Evolutionary conservation across 306 rosid species (phyloP).

Genomic region (Prunus campanulata): DNA sequence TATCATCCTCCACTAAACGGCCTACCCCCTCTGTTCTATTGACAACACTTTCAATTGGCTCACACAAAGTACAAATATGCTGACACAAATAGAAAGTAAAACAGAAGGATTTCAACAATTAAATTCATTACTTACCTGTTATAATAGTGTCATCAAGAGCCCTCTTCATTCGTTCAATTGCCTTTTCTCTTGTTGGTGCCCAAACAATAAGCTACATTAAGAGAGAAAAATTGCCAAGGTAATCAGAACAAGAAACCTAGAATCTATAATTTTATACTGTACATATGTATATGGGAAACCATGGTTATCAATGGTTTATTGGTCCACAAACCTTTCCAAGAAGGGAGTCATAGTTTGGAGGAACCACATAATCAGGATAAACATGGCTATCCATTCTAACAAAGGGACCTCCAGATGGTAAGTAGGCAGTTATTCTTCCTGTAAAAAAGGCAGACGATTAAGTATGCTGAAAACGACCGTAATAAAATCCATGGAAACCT

Average conservation of each 20-base stretch:
- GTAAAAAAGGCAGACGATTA: slow-evolving; percentile 25
- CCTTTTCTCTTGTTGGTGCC: slow-evolving; percentile 99
- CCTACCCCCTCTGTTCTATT: too few species aligned
- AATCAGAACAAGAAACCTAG: slow-evolving; percentile 2
- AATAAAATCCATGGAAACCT: not conserved
- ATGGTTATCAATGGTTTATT: not conserved
- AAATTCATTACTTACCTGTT: slow-evolving; percentile 51
- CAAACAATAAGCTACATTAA: slow-evolving; percentile 77
- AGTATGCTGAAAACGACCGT: not conserved
- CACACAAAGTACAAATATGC: not conserved
- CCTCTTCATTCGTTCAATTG: slow-evolving; percentile 93
- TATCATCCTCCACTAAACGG: too few species aligned
- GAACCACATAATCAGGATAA: slow-evolving; percentile 94
- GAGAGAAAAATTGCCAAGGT: slow-evolving; percentile 7
- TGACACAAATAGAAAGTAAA: slow-evolving; percentile 4
- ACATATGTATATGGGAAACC: not conserved
- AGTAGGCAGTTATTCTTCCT: slow-evolving; percentile 86
- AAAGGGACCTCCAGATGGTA: slow-evolving; percentile 97
- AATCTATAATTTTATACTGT: not conserved
- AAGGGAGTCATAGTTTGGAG: slow-evolving; percentile 96
- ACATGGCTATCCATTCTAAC: slow-evolving; percentile 99
- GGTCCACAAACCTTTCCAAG: slow-evolving; percentile 69
- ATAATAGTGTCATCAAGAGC: slow-evolving; percentile 93
- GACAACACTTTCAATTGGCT: not conserved
- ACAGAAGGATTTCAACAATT: not conserved